phyloP scores from a whole-genome alignment of 1,139 yeast species.

The Diutina mesorugosa region DNA sequence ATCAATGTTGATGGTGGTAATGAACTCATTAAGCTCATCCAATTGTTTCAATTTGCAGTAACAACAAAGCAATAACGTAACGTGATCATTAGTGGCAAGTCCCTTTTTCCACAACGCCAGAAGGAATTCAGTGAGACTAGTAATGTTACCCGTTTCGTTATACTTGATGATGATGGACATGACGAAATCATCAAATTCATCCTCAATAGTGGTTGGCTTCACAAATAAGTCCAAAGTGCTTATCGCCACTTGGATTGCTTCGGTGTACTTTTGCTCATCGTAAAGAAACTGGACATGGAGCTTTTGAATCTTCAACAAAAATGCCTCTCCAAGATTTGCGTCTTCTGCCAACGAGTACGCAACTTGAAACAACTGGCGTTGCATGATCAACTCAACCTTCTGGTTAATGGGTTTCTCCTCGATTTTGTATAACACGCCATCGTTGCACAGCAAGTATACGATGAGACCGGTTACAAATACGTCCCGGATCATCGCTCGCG shows the following conservation, averaged over 20 bases:
- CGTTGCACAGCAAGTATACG: conserved; percentile 51
- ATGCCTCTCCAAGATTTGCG: conserved; percentile 21
- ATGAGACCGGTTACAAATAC: conserved; percentile 40
- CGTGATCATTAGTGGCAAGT: conserved; percentile 62
- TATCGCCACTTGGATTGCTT: conserved; percentile 60
- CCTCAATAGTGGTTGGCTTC: conserved; percentile 7
- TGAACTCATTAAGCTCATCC: conserved; percentile 46
- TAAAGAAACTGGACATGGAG: conserved; percentile 65
- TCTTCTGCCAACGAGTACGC: conserved; percentile 63
- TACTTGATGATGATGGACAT: conserved; percentile 73
- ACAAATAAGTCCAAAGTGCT: conserved; percentile 18
- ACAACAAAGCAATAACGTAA: conserved; percentile 70
- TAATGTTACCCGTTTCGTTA: conserved; percentile 72
- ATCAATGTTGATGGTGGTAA: conserved; percentile 26
- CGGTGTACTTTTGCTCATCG: conserved; percentile 49
- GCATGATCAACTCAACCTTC: conserved; percentile 58
- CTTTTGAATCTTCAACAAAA: conserved; percentile 42
- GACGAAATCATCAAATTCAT: conserved; percentile 37
- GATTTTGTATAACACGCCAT: conserved; percentile 61
- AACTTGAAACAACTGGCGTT: conserved; percentile 56
- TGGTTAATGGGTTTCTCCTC: conserved; percentile 55
- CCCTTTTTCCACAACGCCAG: conserved; percentile 38
- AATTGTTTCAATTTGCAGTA: conserved; percentile 66
- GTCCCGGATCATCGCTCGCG: conserved; percentile 44
- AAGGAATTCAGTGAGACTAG: conserved; percentile 51